Percentiles rank a stretch among this genome's conserved stretches.
Conservation (phyloP, 2,329 filamentous ascomycete genomes). For the Paracoccidioides lutzii region DNA sequence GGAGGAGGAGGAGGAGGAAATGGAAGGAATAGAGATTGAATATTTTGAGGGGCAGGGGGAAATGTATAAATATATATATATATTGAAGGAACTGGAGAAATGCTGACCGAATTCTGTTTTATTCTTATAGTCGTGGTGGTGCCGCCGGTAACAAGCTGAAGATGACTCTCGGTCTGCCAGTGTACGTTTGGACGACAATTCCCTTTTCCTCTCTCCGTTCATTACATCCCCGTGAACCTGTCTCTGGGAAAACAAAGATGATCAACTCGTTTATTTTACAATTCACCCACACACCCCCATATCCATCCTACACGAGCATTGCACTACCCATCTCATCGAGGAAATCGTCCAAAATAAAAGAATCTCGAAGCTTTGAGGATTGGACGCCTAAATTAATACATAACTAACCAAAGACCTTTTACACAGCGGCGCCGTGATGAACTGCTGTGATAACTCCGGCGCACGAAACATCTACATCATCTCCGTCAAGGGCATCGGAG, state of each 20-base stretch:
- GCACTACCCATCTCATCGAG: background rate
- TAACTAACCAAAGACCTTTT: background rate
- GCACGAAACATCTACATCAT: slow-evolving; percentile 99
- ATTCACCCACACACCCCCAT: too few species aligned
- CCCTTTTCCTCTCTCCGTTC: slow-evolving; percentile 2
- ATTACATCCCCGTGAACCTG: too few species aligned
- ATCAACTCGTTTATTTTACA: too few species aligned
- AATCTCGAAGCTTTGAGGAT: too few species aligned
- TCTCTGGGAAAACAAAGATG: too few species aligned
- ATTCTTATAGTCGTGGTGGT: slow-evolving; percentile 52
- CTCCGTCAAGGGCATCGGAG: slow-evolving; percentile 96
- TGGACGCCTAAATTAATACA: background rate
- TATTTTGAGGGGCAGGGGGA: background rate
- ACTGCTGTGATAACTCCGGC: slow-evolving; percentile 99
- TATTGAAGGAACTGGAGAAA: background rate
- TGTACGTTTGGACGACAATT: slow-evolving; percentile 53
- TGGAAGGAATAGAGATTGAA: background rate
- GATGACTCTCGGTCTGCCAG: slow-evolving; percentile 99
- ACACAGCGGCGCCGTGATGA: slow-evolving; percentile 91
- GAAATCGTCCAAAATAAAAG: background rate
- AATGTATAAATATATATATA: background rate
- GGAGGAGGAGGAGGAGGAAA: slow-evolving; percentile 1
- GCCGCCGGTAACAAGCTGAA: slow-evolving; percentile 99
- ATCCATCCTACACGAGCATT: background rate
- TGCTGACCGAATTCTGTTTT: slow-evolving; percentile 15